These are phyloP conservation scores for Blastobotrys arbuscula DNA, from an alignment of 1,139 yeast species.

Conservation along the genomic window DNA sequence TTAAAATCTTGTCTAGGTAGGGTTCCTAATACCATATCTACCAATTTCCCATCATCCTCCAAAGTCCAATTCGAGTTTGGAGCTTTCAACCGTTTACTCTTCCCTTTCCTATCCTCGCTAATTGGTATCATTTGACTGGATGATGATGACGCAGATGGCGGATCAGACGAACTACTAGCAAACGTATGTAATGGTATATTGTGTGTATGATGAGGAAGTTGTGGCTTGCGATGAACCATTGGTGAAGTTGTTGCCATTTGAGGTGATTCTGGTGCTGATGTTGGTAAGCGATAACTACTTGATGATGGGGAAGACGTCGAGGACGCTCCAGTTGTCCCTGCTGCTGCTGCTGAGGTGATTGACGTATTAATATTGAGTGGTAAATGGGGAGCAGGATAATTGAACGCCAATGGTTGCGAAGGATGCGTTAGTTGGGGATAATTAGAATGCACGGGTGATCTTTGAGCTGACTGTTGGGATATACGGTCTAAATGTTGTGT, in stretches of 20 bases:
- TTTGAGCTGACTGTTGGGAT: not conserved
- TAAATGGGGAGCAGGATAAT: not conserved
- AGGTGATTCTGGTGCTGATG: not conserved
- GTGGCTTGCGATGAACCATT: not conserved
- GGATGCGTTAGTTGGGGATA: not conserved
- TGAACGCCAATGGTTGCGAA: not conserved
- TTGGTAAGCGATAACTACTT: not conserved
- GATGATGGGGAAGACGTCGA: slow-evolving; percentile 2
- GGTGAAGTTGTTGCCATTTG: not conserved
- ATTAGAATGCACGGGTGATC: not conserved
- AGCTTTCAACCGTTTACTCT: slow-evolving; percentile 28
- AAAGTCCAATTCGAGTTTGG: slow-evolving; percentile 33
- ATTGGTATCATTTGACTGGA: slow-evolving; percentile 1
- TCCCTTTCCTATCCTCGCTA: slow-evolving; percentile 10
- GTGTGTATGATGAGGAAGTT: not conserved
- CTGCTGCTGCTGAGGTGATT: not conserved
- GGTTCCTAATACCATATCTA: slow-evolving; percentile 32
- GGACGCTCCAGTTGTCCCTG: too few relatives aligned
- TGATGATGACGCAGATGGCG: not conserved
- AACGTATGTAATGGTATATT: not conserved
- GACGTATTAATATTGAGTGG: not conserved
- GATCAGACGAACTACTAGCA: slow-evolving; percentile 1
- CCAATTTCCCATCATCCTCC: slow-evolving; percentile 30
- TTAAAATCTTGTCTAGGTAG: slow-evolving; percentile 33
- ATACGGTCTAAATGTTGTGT: too few relatives aligned